A percentile compares a stretch with the other conserved stretches of the same genome.
Evolutionary conservation across 441 rosid species (phyloP).

Genomic region (Sinapis alba): DNA sequence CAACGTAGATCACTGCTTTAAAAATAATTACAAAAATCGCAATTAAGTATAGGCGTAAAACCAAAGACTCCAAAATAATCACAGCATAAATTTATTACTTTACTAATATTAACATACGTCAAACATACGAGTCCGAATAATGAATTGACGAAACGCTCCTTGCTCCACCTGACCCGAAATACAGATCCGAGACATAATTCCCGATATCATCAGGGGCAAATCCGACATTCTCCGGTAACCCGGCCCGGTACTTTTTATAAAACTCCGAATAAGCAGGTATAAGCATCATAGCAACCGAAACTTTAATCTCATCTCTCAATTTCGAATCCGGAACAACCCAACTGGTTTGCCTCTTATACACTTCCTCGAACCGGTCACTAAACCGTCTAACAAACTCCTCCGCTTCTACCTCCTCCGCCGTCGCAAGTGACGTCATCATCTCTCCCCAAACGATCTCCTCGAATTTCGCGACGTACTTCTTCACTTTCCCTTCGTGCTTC

Average conservation of each 20-base stretch:
- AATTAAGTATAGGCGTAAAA: not conserved
- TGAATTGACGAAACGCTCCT: constrained; percentile 32
- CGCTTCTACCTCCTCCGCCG: not conserved
- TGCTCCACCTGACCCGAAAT: constrained; percentile 44
- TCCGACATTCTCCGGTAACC: constrained; percentile 37
- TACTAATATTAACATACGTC: not conserved
- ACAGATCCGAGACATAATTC: constrained; percentile 69
- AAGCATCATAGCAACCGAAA: constrained; percentile 10
- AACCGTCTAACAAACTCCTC: constrained; percentile 51
- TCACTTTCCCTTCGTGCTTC: constrained; percentile 60
- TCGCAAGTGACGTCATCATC: constrained; percentile 41
- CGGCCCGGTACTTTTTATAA: constrained; percentile 10
- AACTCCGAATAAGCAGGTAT: constrained; percentile 23
- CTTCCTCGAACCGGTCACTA: constrained; percentile 54
- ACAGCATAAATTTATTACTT: not conserved
- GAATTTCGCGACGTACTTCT: constrained; percentile 62
- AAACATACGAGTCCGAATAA: constrained; percentile 38
- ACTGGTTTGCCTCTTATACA: constrained; percentile 51
- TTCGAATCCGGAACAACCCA: constrained; percentile 69
- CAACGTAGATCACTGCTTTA: not conserved
- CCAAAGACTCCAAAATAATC: not conserved
- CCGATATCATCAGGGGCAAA: constrained; percentile 72
- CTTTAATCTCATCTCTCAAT: constrained; percentile 49
- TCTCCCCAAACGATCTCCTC: constrained; percentile 75
- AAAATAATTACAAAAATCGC: not conserved